Base-by-base conservation (phyloP, 768 basidiomycete genomes). In the Lactifluus subvellereus region DNA sequence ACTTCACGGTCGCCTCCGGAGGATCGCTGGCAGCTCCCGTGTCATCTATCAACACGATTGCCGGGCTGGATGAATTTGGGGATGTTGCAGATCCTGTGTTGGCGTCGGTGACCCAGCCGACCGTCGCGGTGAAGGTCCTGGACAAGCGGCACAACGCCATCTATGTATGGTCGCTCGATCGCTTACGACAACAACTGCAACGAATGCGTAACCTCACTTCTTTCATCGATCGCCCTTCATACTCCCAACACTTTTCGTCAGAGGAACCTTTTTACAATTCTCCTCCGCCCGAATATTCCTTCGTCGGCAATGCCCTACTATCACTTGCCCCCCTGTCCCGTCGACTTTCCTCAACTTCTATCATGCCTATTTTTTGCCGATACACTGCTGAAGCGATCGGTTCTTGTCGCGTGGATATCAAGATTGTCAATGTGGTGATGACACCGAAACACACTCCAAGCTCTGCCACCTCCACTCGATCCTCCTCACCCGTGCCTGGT, bases 351-450 rank as follows among this genome's bases (percentile, higher is more conserved):
- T 89, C 86, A 1, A 80, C 82, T 3, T 85, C 84, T n/a, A 83
- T 80, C 0, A 84, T 91, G 16, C 94, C 94, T 1, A 94, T 99
- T 70, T 92, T 93, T 73, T 96, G 93, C 71, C 85, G 90, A 37
- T 96, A 95, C 71, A 97, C 94, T 1, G 83, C 92, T 52, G 96
- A 98, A 72, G 95, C 95, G 1, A 94, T 98, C 67, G 97, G 96
- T 1, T 93, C 92, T 32, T 98, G 95, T 76, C 85, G 93, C 27
- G 80, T 97, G 58, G 86, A 88, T 67, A 80, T 97, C 74, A 91
- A 86, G 75, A 82, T 93, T 49, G 81, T 89, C 67, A 91, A 85
- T 65, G 82, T 90, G 43, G 77, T 84, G 32, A 73, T 84, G 47
- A 79, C 87, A 2, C 74, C 84, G 7, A 84, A 82, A 74, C 80